Percentiles rank a stretch among this genome's conserved stretches.
phyloP scores from a whole-genome alignment of 2,329 filamentous ascomycete genomes.

The Verticillium nubilum region DNA sequence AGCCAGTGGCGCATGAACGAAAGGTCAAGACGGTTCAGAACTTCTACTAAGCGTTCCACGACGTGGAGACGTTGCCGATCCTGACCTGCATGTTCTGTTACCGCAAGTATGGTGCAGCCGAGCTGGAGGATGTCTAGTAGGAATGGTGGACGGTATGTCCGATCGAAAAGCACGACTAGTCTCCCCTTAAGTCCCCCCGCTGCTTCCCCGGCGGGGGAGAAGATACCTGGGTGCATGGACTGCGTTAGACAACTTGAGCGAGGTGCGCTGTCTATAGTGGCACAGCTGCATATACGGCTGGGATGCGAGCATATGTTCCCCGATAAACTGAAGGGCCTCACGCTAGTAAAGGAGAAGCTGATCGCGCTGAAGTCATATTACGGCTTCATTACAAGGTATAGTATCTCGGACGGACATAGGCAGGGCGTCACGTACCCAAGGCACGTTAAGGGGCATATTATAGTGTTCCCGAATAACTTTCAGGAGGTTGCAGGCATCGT shows the following conservation, averaged over 20 bases:
- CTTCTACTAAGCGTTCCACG: conserved; percentile 9
- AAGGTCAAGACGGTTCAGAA: conserved; percentile 4
- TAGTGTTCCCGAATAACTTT: conserved; percentile 12
- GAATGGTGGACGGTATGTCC: conserved; percentile 3
- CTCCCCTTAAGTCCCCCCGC: not conserved
- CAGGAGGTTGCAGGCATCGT: conserved; percentile 8
- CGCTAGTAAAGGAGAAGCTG: conserved; percentile 4
- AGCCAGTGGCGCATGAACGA: conserved; percentile 3
- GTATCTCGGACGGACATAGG: not conserved
- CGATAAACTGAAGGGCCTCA: conserved; percentile 3
- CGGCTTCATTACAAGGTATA: conserved; percentile 4
- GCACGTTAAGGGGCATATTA: conserved; percentile 12
- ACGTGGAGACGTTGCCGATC: conserved; percentile 7
- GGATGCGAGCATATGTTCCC: conserved; percentile 9
- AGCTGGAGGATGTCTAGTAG: conserved; percentile 6
- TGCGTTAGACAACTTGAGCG: conserved; percentile 1
- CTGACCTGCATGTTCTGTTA: conserved; percentile 7
- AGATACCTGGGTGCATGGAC: conserved; percentile 1
- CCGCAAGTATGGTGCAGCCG: not conserved
- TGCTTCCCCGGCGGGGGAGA: conserved; percentile 4
- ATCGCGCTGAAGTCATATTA: not conserved
- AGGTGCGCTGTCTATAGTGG: conserved; percentile 1
- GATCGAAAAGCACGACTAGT: conserved; percentile 2
- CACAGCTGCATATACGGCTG: not conserved
- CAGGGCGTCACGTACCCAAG: conserved; percentile 2